Conservation (phyloP, 352 stramenopile genomes). For the Discostella stelligera region DNA sequence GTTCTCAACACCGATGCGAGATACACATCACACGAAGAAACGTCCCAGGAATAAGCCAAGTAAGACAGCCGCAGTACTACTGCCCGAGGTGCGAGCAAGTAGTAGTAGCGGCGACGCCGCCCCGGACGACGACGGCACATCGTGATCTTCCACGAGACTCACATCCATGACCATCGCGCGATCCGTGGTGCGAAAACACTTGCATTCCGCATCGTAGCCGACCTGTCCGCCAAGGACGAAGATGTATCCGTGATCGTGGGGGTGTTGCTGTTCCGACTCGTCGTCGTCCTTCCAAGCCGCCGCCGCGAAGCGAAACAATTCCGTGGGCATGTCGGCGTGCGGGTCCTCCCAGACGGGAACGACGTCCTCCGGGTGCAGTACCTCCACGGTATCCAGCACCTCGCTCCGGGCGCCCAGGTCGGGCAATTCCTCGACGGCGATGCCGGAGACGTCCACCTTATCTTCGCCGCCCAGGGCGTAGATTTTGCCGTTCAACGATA, state of each 20-base stretch:
- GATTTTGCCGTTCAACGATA: slow-evolving; percentile 48
- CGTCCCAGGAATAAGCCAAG: too few relatives aligned
- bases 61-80: too few relatives aligned
- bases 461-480: slow-evolving; percentile 70
- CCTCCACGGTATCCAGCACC: slow-evolving; percentile 57
- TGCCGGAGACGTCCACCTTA: slow-evolving; percentile 36
- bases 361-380: slow-evolving; percentile 29
- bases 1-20: too few relatives aligned
- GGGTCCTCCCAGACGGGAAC: slow-evolving; percentile 37
- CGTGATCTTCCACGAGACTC: not conserved
- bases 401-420: slow-evolving; percentile 40
- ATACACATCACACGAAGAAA: too few relatives aligned
- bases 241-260: slow-evolving; percentile 34
- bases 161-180: slow-evolving; percentile 48
- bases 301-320: slow-evolving; percentile 64
- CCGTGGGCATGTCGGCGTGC: slow-evolving; percentile 42
- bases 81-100: too few relatives aligned
- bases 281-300: slow-evolving; percentile 14
- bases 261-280: not conserved
- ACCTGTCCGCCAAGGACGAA: slow-evolving; percentile 72
- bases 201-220: slow-evolving; percentile 51
- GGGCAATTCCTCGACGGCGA: slow-evolving; percentile 14
- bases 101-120: not conserved
- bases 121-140: not conserved
- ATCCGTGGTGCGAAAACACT: slow-evolving; percentile 63